These are phyloP conservation scores for Circinella umbellata DNA, from an alignment of 371 early-diverging fungal species.

Conservation along the genomic window DNA sequence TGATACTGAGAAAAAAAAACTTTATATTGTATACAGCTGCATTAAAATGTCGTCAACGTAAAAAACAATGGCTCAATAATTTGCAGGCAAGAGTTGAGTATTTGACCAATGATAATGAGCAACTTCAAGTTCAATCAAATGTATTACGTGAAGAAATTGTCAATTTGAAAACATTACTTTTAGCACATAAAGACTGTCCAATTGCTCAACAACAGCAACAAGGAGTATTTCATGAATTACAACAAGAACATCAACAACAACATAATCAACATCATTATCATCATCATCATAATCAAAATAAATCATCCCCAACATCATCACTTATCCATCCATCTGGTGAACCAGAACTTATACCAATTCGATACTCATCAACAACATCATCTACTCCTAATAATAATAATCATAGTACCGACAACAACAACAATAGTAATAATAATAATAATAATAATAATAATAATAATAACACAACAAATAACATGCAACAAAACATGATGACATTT, in stretches of 20 bases:
- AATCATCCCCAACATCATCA: conserved; percentile 3
- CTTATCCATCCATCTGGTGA: not conserved
- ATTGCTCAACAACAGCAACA: conserved; percentile 70
- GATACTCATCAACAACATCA: not conserved
- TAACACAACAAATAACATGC: not conserved
- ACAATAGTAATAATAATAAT: not conserved
- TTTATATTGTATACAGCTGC: conserved; percentile 59
- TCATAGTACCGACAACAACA: not conserved
- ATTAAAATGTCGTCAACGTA: conserved; percentile 88
- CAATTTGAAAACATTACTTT: conserved; percentile 72
- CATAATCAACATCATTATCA: conserved; percentile 6
- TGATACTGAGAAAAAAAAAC: not conserved
- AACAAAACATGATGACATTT: conserved; percentile 15
- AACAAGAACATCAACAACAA: conserved; percentile 10
- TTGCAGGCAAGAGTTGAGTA: conserved; percentile 82
- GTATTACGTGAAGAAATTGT: conserved; percentile 75
- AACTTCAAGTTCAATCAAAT: conserved; percentile 67
- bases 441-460: not conserved
- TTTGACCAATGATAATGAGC: conserved; percentile 74
- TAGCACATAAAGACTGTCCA: conserved; percentile 81
- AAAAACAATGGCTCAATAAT: conserved; percentile 83
- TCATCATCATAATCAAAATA: not conserved
- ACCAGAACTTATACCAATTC: not conserved
- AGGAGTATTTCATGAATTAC: not conserved
- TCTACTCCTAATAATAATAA: not conserved